phyloP scores from a whole-genome alignment of 257 asterid species.

The Petunia axillaris region DNA sequence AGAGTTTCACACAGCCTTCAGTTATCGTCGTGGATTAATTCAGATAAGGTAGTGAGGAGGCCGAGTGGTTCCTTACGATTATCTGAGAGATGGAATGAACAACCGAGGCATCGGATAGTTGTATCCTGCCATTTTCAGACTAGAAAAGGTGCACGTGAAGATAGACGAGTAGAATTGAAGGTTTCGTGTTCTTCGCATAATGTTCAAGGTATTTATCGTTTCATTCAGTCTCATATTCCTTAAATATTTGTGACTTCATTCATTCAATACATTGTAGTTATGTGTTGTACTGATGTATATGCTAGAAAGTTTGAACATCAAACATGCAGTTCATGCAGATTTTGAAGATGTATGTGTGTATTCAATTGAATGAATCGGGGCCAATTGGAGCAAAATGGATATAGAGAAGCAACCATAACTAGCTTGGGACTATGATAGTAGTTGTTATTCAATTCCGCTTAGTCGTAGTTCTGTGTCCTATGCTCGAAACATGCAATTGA shows the following conservation, averaged over 20 bases:
- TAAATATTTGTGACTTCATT: not conserved
- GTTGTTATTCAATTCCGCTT: not conserved
- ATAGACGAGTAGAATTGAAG: slow-evolving; percentile 40
- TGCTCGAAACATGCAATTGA: slow-evolving; percentile 9
- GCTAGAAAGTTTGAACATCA: not conserved
- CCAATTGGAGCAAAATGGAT: not conserved
- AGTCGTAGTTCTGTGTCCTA: not conserved
- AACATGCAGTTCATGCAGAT: not conserved
- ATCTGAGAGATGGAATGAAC: slow-evolving; percentile 36
- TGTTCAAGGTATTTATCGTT: slow-evolving; percentile 55
- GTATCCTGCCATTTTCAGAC: slow-evolving; percentile 41
- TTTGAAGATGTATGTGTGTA: not conserved
- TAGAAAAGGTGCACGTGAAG: slow-evolving; percentile 32
- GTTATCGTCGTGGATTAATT: slow-evolving; percentile 42
- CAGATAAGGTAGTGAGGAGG: slow-evolving; percentile 41
- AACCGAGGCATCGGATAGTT: slow-evolving; percentile 32
- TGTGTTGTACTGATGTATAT: not conserved
- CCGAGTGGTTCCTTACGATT: slow-evolving; percentile 48
- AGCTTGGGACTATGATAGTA: not conserved
- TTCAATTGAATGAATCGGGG: slow-evolving; percentile 8
- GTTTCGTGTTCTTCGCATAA: slow-evolving; percentile 65
- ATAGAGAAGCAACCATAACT: not conserved
- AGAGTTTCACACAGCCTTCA: slow-evolving; percentile 52
- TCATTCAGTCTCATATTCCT: not conserved
- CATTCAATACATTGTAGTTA: not conserved